Evolutionary conservation across 306 rosid species (phyloP).

Genomic region (Citrullus mucosospermus): DNA sequence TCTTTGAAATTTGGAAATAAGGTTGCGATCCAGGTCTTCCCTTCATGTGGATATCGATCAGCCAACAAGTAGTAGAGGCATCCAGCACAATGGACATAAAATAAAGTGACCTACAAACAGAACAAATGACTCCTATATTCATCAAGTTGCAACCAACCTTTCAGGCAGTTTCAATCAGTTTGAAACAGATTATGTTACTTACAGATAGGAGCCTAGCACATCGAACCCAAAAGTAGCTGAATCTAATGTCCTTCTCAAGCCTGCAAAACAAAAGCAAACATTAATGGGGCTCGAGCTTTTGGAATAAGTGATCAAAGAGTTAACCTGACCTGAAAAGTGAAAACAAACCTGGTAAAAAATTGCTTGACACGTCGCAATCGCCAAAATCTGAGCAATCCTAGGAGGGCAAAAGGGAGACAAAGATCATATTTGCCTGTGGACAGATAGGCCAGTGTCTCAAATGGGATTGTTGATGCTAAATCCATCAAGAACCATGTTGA

Average conservation of each 20-base stretch:
- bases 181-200: constrained; percentile 19
- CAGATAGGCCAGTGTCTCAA: constrained; percentile 34
- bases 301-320: not conserved
- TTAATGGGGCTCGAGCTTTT: not conserved
- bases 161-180: not conserved
- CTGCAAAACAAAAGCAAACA: constrained; percentile 13
- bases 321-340: not conserved
- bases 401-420: constrained; percentile 38
- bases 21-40: constrained; percentile 82
- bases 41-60: constrained; percentile 49
- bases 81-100: constrained; percentile 69
- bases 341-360: constrained; percentile 61
- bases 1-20: constrained; percentile 53
- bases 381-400: constrained; percentile 85
- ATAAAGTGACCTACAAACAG: constrained; percentile 49
- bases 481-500: constrained; percentile 92
- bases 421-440: constrained; percentile 42
- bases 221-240: constrained; percentile 75
- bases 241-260: constrained; percentile 96
- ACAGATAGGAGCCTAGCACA: constrained; percentile 73
- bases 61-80: constrained; percentile 82
- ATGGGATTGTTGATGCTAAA: constrained; percentile 78
- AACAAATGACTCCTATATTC: not conserved
- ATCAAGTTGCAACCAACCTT: not conserved
- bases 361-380: constrained; percentile 66